Base-by-base conservation (phyloP, 495 filamentous ascomycete genomes). In the Daldinia decipiens region DNA sequence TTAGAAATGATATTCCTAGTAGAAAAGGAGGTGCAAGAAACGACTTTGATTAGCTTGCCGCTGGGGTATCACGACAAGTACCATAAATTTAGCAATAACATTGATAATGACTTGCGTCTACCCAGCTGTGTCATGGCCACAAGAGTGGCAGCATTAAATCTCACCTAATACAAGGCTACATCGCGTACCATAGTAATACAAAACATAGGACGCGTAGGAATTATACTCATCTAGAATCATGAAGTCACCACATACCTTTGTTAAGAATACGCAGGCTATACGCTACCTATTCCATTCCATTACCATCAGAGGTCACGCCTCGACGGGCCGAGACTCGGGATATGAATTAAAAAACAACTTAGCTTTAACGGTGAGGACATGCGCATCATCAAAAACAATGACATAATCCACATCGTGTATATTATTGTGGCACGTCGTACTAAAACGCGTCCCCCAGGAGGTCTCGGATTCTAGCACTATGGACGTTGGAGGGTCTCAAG, bases 401-500 rank as follows among this genome's bases (percentile, higher is more conserved):
- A 64, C 47, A 72, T 55, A 67, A 64, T 67, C 55, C 54, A 67
- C 59, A 50, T 26, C 45, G 4, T 9, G 52, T 47, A 59, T 58
- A 26, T 65, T 54, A 38, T 29, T 59, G 62, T 67, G 62, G 68
- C 58, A 52, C 36, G 27, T 45, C 36, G 53, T 36, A 26, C 43
- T 32, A 67, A 55, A 63, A 59, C 63, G 59, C 64, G 38, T 55
- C 47, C 53, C 59, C 57, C 63, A 27, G 56, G 47, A 19, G 64
- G 69, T 72, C 63, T 72, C 69, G 54, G 64, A 26, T 32, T 50
- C 24, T 40, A 24, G 45, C 36, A 71, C 27, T n/a, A 21, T 43
- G n/a, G n/a, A n/a, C n/a, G 26, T 65, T 21, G 50, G 43, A 62
- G 24, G 31, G 56, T 51, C 51, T 11, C 17, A 7, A 56, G 29